phyloP scores from a whole-genome alignment of 305 asterid species.

The Plantago coronopus region DNA sequence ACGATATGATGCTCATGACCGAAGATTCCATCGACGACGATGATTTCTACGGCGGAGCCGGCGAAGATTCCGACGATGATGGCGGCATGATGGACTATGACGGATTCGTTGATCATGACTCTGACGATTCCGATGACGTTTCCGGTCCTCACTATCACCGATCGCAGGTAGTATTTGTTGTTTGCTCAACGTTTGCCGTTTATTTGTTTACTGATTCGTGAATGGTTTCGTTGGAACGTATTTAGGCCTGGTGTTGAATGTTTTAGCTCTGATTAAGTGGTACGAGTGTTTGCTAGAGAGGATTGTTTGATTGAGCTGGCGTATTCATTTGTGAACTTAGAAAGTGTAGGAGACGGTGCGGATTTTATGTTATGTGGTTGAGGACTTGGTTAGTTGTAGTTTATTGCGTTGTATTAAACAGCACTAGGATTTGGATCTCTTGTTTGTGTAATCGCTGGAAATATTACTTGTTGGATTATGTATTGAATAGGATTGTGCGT shows the following conservation, averaged over 20 bases:
- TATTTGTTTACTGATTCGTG: neutral
- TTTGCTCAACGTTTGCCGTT: slow-evolving; percentile 6
- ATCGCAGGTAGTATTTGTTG: slow-evolving; percentile 47
- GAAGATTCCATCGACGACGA: slow-evolving; percentile 65
- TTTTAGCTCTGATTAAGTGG: slow-evolving; percentile 12
- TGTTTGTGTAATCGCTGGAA: no score
- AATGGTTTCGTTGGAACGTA: neutral
- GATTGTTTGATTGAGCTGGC: neutral
- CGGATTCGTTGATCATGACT: slow-evolving; percentile 64
- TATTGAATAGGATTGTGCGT: neutral
- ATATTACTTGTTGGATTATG: no score
- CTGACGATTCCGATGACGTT: slow-evolving; percentile 65
- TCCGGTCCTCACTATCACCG: slow-evolving; percentile 39
- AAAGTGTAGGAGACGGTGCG: neutral
- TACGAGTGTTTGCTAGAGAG: neutral
- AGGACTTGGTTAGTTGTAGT: neutral
- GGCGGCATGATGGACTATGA: slow-evolving; percentile 61
- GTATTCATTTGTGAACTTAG: no score
- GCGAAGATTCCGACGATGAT: slow-evolving; percentile 51
- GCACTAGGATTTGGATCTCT: neutral
- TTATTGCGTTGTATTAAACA: neutral
- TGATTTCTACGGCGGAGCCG: slow-evolving; percentile 52
- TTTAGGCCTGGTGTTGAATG: slow-evolving; percentile 6
- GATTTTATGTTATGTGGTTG: neutral
- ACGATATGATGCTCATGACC: slow-evolving; percentile 50